Base-by-base conservation (phyloP, 129 eudicot genomes). In the Logfia minima region DNA sequence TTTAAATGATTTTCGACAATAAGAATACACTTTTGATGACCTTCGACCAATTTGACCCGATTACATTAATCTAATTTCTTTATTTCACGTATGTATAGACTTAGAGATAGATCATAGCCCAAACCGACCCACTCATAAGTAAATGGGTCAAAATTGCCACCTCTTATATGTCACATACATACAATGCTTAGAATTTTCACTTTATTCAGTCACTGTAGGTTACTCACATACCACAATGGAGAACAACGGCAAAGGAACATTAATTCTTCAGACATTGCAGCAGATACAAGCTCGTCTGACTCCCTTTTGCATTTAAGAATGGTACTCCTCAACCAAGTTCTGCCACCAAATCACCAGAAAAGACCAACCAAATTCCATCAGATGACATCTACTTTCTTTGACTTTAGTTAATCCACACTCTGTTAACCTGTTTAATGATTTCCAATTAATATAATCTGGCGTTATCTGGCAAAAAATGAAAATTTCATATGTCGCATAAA, bases 231-330 rank as follows among this genome's bases (percentile, higher is more conserved):
- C 76, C 48, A 58, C 34, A 21, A 60, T 5, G 41, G 68, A 29
- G 56, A 23, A 75, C 55, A 26, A 34, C n/a, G 48, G 48, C 70
- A 3, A 65, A 14, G 43, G 37, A 31, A 65, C 43, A 16, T 18
- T 17, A 65, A n/a, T 65, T 32, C 45, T 65, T 65, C 70, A 14
- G 1, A 65, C 48, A 65, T 17, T 28, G 74, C 79, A 39, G 78
- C 70, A 72, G 79, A 84, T 60, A 32, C 65, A 35, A n/a, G 65
- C 65, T 78, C 84, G 6, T 51, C 58, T 14, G 87, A 75, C 28
- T 78, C 82, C 4, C 55, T 48, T 43, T 43, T 14, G 55, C 18
- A 48, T 48, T 59, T 68, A 70, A 45, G 79, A 75, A 22, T 56
- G 81, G 61, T 45, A 55, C 37, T 31, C 48, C 22, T 51, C 18